A percentile compares a stretch with the other conserved stretches of the same genome.
These are phyloP conservation scores for Tricholoma terreum DNA, from an alignment of 768 basidiomycete species.

Conservation along the genomic window DNA sequence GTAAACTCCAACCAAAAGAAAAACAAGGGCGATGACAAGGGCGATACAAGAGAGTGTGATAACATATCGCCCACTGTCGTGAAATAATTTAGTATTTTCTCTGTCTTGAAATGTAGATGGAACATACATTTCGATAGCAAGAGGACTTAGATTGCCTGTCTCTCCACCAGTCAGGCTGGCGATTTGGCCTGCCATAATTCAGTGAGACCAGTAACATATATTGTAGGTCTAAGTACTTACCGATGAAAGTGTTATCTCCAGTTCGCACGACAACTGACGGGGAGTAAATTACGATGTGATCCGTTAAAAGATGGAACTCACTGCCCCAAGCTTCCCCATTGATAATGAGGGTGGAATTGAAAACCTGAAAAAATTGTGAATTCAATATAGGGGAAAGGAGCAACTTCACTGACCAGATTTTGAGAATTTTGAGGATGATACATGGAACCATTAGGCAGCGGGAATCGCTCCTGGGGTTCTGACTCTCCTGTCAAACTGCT, in stretches of 20 bases:
- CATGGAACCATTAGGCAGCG: constrained; percentile 43
- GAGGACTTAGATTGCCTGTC: constrained; percentile 59
- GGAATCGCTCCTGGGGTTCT: constrained; percentile 60
- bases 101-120: constrained; percentile 1
- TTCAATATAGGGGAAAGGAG: background rate
- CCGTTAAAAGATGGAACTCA: constrained; percentile 28
- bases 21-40: constrained; percentile 57
- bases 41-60: constrained; percentile 60
- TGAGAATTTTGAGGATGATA: constrained; percentile 59
- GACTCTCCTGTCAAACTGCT: constrained; percentile 71
- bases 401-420: constrained; percentile 45
- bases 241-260: constrained; percentile 65
- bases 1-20: constrained; percentile 63
- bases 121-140: constrained; percentile 62
- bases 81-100: background rate
- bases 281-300: background rate
- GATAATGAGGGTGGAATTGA: constrained; percentile 66
- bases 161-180: constrained; percentile 64
- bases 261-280: constrained; percentile 58
- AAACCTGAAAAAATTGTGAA: constrained; percentile 41
- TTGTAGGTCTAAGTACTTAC: constrained; percentile 24
- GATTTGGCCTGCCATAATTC: constrained; percentile 52
- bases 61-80: constrained; percentile 53
- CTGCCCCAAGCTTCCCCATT: constrained; percentile 73
- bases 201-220: constrained; percentile 1